Evolutionary conservation across 768 basidiomycete genomes (phyloP).

Genomic region (Cystoderma amianthinum): DNA sequence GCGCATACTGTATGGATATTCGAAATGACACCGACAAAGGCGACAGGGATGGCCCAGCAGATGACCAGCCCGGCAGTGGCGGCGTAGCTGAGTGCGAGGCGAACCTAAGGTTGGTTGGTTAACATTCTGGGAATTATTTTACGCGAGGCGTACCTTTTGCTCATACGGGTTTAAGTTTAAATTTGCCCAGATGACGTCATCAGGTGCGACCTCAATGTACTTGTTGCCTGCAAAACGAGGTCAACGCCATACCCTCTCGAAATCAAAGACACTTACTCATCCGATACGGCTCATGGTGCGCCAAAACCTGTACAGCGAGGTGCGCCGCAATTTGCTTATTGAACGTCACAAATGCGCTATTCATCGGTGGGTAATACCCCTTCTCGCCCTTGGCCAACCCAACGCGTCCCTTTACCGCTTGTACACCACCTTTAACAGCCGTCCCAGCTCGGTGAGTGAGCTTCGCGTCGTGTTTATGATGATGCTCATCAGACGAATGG

Average conservation of each 20-base stretch:
- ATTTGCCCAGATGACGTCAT: conserved; percentile 91
- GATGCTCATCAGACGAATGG: neutral
- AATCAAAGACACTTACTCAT: conserved; percentile 44
- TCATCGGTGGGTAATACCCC: conserved; percentile 49
- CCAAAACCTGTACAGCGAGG: conserved; percentile 67
- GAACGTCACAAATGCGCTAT: conserved; percentile 85
- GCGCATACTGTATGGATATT: conserved; percentile 70
- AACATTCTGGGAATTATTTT: neutral
- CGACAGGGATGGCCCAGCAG: conserved; percentile 83
- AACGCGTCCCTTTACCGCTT: conserved; percentile 16
- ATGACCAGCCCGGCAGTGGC: conserved; percentile 77
- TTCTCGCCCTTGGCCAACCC: conserved; percentile 8
- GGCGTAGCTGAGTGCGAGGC: conserved; percentile 62
- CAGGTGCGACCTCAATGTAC: conserved; percentile 78
- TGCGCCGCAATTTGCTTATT: conserved; percentile 91
- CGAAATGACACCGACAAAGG: conserved; percentile 81
- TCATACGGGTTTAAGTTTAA: conserved; percentile 88
- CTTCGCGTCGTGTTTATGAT: neutral
- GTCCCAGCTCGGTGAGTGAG: conserved; percentile 3
- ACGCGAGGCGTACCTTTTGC: conserved; percentile 33
- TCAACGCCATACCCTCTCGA: conserved; percentile 1
- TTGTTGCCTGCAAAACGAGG: conserved; percentile 31
- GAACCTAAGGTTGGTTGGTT: conserved; percentile 21
- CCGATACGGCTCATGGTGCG: conserved; percentile 76
- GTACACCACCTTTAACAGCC: conserved; percentile 15